These are phyloP conservation scores for Biscutella laevigata DNA, from an alignment of 441 rosid genomes.

Conservation along the genomic window DNA sequence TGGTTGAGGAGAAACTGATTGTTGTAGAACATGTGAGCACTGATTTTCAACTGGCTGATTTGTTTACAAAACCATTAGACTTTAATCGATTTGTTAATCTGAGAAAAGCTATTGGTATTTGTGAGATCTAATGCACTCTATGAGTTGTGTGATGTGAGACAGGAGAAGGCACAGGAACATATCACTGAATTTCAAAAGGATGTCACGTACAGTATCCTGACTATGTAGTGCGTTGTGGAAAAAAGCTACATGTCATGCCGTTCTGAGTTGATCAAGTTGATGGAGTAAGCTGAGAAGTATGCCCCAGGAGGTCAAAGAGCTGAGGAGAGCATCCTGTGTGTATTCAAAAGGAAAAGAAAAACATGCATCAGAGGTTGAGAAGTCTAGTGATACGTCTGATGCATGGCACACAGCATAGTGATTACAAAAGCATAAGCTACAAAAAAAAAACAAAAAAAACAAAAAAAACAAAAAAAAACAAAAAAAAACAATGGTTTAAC, in stretches of 20 bases:
- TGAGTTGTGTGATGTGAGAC: neutral
- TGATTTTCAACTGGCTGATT: neutral
- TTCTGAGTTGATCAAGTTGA: neutral
- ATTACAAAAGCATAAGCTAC: too few relatives aligned
- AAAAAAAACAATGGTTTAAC: too few relatives aligned
- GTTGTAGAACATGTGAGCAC: neutral
- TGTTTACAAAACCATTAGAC: neutral
- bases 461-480: too few relatives aligned
- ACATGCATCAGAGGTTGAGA: neutral
- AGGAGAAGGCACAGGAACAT: neutral
- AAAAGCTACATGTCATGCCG: neutral
- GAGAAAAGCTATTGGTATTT: neutral
- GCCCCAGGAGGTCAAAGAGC: neutral
- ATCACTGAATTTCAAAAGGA: neutral
- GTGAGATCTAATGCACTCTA: neutral
- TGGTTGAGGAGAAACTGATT: neutral
- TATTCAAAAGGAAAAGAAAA: too few relatives aligned
- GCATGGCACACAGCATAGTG: too few relatives aligned
- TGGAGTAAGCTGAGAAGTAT: neutral
- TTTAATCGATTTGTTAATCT: neutral
- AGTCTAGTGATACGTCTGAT: neutral
- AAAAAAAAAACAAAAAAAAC: too few relatives aligned
- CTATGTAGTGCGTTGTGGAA: neutral
- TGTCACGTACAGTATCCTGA: neutral
- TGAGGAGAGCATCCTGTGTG: neutral